Evolutionary conservation across 352 stramenopile genomes (phyloP), one percentile per base, ranked within the genome.

Genomic region (Globisporangium cylindrosporum): DNA sequence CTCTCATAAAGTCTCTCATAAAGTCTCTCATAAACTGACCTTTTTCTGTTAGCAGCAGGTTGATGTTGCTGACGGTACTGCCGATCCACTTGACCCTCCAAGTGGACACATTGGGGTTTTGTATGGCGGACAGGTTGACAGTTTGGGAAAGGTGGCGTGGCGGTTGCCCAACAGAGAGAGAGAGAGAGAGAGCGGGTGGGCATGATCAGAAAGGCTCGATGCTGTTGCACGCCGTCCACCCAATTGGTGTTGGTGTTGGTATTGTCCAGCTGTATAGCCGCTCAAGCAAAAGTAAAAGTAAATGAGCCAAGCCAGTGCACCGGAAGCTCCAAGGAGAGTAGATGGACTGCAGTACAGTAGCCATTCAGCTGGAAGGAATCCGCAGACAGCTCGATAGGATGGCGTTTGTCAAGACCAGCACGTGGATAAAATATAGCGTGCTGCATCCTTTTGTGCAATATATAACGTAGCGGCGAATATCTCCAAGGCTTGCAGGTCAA

Each of bases 1-100:
- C 60, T 66, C 60, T 64, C 59, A 64, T 63, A 63, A 53, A 62
- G 46, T 53, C 46, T 53, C 46, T 57, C 51, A 57, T 59, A 62
- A 63, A 63, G 58, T 63, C 58, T 63, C 58, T 64, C 36, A 64
- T 18, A 54, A 46, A 34, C 5, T 2, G 55, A 18, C 55, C 20
- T 38, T 43, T 61, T 61, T 46, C 29, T 43, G 55, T n/a, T 1
- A 61, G 55, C 7, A 46, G 3, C 27, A 25, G 15, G 54, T 59
- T 59, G 54, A 59, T 59, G 54, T 59, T 59, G 54, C 14, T 0
- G 4, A 59, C 54, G 18, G 54, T 59, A 59, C 54, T 59, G 54
- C 54, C 41, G 41, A 49, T 36, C 53, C 53, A 24, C n/a, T 32
- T 58, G 51, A 22, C 15, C 18, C 43, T 18, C 15, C 43, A 51